phyloP scores from a whole-genome alignment of 2,329 filamentous ascomycete genomes.

The Pyrenochaeta sp. region DNA sequence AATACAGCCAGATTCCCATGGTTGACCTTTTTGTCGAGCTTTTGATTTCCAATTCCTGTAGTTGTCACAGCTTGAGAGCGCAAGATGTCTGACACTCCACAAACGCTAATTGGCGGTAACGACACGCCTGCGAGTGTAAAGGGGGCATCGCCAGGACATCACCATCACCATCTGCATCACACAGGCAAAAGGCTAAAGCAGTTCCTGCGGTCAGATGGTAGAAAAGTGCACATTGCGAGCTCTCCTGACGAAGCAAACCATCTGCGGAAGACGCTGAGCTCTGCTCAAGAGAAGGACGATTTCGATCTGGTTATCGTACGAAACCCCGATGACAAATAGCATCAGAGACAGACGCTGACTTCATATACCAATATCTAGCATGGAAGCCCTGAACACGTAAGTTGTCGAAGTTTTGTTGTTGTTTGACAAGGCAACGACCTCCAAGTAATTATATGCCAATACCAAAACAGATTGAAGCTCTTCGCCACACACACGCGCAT shows the following conservation, averaged over 20 bases:
- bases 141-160: neutral
- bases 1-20: neutral
- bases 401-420: constrained; percentile 2
- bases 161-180: constrained; percentile 34
- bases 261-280: constrained; percentile 56
- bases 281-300: constrained; percentile 47
- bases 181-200: constrained; percentile 58
- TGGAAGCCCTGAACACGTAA: constrained; percentile 61
- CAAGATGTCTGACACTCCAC: constrained; percentile 13
- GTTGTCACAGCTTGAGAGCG: neutral
- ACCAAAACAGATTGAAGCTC: constrained; percentile 50
- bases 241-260: constrained; percentile 64
- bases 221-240: constrained; percentile 64
- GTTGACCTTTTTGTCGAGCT: neutral
- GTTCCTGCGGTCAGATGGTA: constrained; percentile 65
- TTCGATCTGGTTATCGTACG: constrained; percentile 64
- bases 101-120: constrained; percentile 5
- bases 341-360: no score
- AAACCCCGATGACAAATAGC: no score
- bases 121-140: constrained; percentile 8
- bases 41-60: neutral
- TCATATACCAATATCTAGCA: constrained; percentile 33
- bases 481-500: constrained; percentile 62
- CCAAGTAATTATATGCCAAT: neutral
- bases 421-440: neutral